Percentiles rank a stretch among this genome's conserved stretches.
These are phyloP conservation scores for Capsicum baccatum DNA, from an alignment of 257 asterid genomes.

Conservation along the genomic window DNA sequence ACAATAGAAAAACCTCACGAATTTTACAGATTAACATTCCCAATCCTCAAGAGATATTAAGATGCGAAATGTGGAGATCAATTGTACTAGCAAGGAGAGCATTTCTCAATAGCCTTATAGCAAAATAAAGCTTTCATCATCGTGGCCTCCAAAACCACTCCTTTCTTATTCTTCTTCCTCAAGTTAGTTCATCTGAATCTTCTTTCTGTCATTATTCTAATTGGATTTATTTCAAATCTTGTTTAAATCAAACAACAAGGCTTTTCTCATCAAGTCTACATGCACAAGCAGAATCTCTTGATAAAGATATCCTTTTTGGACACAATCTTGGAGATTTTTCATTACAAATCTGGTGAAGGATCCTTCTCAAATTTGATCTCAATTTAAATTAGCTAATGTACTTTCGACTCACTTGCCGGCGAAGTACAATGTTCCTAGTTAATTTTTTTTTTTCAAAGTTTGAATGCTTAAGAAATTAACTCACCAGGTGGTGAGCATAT, in stretches of 20 bases:
- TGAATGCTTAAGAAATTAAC: too few relatives aligned
- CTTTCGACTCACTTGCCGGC: too few relatives aligned
- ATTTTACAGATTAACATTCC: too few relatives aligned
- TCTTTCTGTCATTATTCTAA: conserved; percentile 9
- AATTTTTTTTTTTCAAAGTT: too few relatives aligned
- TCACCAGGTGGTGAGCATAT: too few relatives aligned
- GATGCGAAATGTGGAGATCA: conserved; percentile 27
- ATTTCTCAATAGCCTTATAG: neutral
- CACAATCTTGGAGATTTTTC: conserved; percentile 6
- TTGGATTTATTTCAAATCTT: conserved; percentile 26
- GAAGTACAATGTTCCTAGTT: too few relatives aligned
- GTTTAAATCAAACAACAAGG: conserved; percentile 31
- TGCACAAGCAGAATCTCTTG: conserved; percentile 33
- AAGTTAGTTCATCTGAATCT: conserved; percentile 21
- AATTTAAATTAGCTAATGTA: too few relatives aligned
- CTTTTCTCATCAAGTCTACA: conserved; percentile 57
- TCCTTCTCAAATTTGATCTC: neutral
- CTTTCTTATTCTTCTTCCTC: neutral
- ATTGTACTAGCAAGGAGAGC: neutral
- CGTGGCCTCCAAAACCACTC: neutral
- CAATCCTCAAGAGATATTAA: neutral
- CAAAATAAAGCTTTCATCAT: too few relatives aligned
- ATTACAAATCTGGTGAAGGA: neutral
- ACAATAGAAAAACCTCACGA: too few relatives aligned
- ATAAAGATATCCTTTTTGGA: neutral